Base-by-base conservation (phyloP, 345 rosid species). In the Euphorbia peplus region DNA sequence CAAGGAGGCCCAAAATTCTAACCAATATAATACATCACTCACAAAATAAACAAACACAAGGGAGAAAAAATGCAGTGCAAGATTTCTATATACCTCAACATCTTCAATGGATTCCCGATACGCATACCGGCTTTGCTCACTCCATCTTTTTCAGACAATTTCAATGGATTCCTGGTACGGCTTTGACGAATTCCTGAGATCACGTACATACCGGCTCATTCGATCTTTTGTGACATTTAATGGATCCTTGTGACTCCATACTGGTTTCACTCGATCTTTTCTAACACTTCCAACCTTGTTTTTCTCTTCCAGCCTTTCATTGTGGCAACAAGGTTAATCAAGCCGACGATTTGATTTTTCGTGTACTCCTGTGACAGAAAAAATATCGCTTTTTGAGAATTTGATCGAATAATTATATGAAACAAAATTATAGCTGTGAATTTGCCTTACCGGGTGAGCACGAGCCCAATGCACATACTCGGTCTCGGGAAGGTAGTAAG, bases 291-390 rank as follows among this genome's bases (percentile, higher is more conserved):
- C 76, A 88, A 66, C 75, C 96, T 83, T 14, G 86, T 83, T 86
- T 90, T 92, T 76, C 98, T 92, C 84, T 88, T 95, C 99, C 99
- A 95, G 37, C 98, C 85, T 81, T 88, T 88, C 98, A 95, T 87
- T 16, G 91, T 47, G 8, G 99, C 97, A 22, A 95, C 98, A 10
- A 92, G 87, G 82, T 88, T 95, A 76, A 95, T 71, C 75, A 95
- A 79, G 70, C 98, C 96, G 21, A 83, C 72, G 19, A 95, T 81
- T 67, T 95, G 99, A 66, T 42, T 83, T 79, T 87, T 90, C 24
- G 79, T 88, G 81, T 83, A 92, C 75, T 92, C 98, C 97, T 91
- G 91, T 70, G 71, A 16, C 18, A 25, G 46, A 62, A 29, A 68
- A 15, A 8, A 21, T 2, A 25, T 10, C 50, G 64, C 64, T 4